phyloP scores from a whole-genome alignment of 164 flowering plant species.

The Aristolochia contorta region DNA sequence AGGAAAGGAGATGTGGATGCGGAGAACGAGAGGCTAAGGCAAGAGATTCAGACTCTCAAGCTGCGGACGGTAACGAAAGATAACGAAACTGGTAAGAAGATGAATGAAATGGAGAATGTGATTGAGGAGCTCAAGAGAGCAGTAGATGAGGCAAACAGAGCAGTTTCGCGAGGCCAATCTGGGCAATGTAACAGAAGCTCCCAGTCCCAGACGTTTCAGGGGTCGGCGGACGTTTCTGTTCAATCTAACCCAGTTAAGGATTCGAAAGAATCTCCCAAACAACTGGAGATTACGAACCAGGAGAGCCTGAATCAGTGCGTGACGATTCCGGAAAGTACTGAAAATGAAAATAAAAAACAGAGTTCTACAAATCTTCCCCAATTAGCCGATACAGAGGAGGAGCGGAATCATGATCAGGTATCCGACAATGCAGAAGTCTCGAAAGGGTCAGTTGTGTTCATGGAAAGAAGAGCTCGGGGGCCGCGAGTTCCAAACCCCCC shows the following conservation, averaged over 20 bases:
- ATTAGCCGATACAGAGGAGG: conserved; percentile 23
- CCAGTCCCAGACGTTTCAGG: conserved; percentile 46
- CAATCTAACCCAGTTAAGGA: conserved; percentile 32
- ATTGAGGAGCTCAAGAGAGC: conserved; percentile 24
- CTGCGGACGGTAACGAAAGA: conserved; percentile 24
- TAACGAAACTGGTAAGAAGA: conserved; percentile 19
- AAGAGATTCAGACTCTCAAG: conserved; percentile 27
- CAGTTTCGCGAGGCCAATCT: neutral
- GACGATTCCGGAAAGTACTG: too few species aligned
- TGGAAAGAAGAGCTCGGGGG: conserved; percentile 28
- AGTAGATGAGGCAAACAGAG: conserved; percentile 1
- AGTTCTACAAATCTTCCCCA: conserved; percentile 20
- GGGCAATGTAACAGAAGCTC: conserved; percentile 29
- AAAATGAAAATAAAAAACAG: conserved; percentile 6
- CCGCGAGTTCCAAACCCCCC: conserved; percentile 77
- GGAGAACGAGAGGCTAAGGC: conserved; percentile 42
- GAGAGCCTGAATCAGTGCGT: conserved; percentile 3
- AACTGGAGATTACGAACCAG: conserved; percentile 9
- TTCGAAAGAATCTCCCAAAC: conserved; percentile 22
- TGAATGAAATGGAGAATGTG: conserved; percentile 29
- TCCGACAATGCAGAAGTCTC: conserved; percentile 21
- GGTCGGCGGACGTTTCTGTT: too few species aligned
- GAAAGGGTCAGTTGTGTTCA: conserved; percentile 5
- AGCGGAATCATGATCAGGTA: conserved; percentile 23
- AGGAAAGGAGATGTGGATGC: conserved; percentile 21